A percentile compares a stretch with the other conserved stretches of the same genome.
Evolutionary conservation across 108 stramenopile species (phyloP).

Genomic region (Pseudonitzschia multiseries): DNA sequence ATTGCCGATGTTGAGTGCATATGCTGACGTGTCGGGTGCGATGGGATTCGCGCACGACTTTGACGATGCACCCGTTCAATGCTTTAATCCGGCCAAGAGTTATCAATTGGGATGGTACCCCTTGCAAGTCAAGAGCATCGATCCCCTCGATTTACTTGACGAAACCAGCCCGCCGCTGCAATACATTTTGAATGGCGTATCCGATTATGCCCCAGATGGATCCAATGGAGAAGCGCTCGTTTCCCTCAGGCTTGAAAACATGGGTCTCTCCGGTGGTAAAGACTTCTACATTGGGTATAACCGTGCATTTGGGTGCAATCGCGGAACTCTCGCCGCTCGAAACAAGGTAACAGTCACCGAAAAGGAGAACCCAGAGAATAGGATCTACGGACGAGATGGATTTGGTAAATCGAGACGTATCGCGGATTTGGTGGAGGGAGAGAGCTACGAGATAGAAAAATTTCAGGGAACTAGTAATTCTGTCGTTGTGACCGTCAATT

Average conservation of each 20-base stretch:
- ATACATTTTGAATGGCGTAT: not conserved
- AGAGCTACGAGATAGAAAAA: not conserved
- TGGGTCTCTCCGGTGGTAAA: not conserved
- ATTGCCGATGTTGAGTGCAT: constrained; percentile 26
- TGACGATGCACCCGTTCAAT: constrained; percentile 27
- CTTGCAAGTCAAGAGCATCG: not conserved
- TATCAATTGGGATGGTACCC: constrained; percentile 65
- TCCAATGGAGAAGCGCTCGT: not conserved
- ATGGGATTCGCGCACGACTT: constrained; percentile 45
- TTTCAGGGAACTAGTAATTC: not conserved
- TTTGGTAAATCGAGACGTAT: not conserved
- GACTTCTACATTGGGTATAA: constrained; percentile 47
- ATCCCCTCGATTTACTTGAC: constrained; percentile 2
- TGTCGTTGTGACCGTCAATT: not conserved
- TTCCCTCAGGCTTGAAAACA: constrained; percentile 1
- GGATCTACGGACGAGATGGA: not conserved
- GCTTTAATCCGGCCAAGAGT: constrained; percentile 56
- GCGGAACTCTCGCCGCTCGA: constrained; percentile 37
- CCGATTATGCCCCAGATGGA: not conserved
- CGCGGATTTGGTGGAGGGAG: not conserved
- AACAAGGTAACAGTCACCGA: constrained; percentile 38
- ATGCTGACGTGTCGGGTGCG: constrained; percentile 52
- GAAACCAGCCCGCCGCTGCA: not conserved
- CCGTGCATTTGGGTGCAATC: constrained; percentile 39
- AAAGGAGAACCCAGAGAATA: not conserved